Evolutionary conservation across 768 basidiomycete genomes (phyloP), one percentile per base, ranked within the genome.

Genomic region (Cytidiella melzeri): DNA sequence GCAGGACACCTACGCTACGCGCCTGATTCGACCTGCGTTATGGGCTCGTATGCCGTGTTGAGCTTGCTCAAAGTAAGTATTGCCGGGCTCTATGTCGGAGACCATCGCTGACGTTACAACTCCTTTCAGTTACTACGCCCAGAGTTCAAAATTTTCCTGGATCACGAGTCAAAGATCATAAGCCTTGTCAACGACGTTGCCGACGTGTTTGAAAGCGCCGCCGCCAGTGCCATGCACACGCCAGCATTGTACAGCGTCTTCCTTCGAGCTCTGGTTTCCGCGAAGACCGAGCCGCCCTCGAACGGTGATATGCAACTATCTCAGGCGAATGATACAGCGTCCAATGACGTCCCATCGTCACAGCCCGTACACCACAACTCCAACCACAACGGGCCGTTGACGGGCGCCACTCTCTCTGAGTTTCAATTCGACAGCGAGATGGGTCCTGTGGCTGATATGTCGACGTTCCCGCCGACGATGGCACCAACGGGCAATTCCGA

Each of bases 1-100:
- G 70, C 72, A 20, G 92, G 88, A 1, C 86, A 73, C 57, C 70
- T 96, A 64, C 83, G 77, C 55, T 94, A 91, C 66, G 80, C 88
- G 0, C 88, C 92, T 3, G 94, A 98, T 64, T 87, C 89, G 4
- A 86, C 88, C 58, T 95, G 89, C 55, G 94, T 98, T 7, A 85
- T 89, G 70, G 80, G 80, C 40, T 87, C 87, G n/a, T 96, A 98
- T 66, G 93, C 92, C 0, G 87, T 97, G 5, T 71, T 96, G 50
- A 95, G 87, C 60, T 71, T 97, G 55, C 73, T 99, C 54, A 98
- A 97, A 83, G 88, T 92, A 45, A 48, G 73, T 67, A 48, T 43
- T 43, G 13, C 23, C 42, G 28, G n/a, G 10, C 45, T 13, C 5
- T 21, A 24, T 27, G 13, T 27, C 27, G 24, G 20, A 27, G 21